Conservation (phyloP, 1,139 yeast species). For the Magnusiomyces tetraspermus region DNA sequence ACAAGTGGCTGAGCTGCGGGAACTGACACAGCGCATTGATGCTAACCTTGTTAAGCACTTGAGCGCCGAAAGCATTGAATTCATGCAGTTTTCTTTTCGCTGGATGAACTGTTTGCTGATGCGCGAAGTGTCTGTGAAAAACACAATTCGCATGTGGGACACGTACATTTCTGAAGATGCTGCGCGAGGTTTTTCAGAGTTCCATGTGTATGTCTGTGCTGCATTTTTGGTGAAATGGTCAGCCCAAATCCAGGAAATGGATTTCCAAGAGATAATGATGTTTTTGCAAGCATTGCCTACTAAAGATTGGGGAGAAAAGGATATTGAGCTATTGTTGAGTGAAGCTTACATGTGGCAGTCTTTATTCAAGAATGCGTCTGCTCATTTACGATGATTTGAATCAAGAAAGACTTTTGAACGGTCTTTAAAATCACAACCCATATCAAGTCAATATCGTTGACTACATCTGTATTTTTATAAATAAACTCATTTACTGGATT, state of each 20-base stretch:
- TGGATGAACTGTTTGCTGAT: slow-evolving; percentile 98
- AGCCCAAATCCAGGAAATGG: slow-evolving; percentile 68
- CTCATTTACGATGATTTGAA: slow-evolving; percentile 32
- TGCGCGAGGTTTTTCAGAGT: slow-evolving; percentile 69
- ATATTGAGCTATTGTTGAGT: slow-evolving; percentile 81
- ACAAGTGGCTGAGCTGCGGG: slow-evolving; percentile 74
- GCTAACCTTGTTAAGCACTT: slow-evolving; percentile 62
- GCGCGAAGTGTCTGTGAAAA: slow-evolving; percentile 76
- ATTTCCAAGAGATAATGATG: slow-evolving; percentile 87
- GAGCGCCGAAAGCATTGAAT: slow-evolving; percentile 72
- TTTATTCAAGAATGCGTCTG: slow-evolving; percentile 77
- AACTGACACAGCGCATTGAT: slow-evolving; percentile 73
- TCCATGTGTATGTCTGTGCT: slow-evolving; percentile 97
- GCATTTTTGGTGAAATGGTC: slow-evolving; percentile 89
- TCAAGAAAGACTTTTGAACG: too few relatives aligned
- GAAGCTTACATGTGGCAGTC: slow-evolving; percentile 98
- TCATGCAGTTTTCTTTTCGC: slow-evolving; percentile 87
- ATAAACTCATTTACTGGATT: too few relatives aligned
- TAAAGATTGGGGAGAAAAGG: slow-evolving; percentile 73
- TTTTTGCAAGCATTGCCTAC: slow-evolving; percentile 89
- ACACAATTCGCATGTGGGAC: slow-evolving; percentile 95
- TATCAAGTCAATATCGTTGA: too few relatives aligned
- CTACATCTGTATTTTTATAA: too few relatives aligned
- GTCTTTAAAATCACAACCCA: too few relatives aligned
- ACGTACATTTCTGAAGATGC: slow-evolving; percentile 86